These are phyloP conservation scores for Phytophthora tentaculata DNA, from an alignment of 352 stramenopile species.

Conservation along the genomic window DNA sequence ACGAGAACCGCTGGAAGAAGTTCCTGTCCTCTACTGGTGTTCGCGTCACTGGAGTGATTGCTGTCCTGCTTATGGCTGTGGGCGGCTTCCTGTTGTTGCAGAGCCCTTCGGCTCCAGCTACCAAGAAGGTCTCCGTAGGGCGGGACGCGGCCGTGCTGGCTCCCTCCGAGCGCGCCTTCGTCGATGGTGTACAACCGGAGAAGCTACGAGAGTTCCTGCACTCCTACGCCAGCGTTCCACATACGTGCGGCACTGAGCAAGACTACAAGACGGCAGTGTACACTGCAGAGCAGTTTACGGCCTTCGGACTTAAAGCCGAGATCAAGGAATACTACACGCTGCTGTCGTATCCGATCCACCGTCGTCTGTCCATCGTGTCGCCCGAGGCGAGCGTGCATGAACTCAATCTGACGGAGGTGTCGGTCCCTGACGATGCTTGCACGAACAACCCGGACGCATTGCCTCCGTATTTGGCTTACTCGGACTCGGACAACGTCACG, in stretches of 20 bases:
- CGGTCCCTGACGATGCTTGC: slow-evolving; percentile 62
- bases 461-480: slow-evolving; percentile 84
- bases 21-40: slow-evolving; percentile 17
- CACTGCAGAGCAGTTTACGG: slow-evolving; percentile 48
- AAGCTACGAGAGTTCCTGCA: slow-evolving; percentile 2
- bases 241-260: slow-evolving; percentile 38
- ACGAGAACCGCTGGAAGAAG: slow-evolving; percentile 22
- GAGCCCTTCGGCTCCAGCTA: slow-evolving; percentile 10
- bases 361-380: slow-evolving; percentile 44
- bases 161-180: not conserved
- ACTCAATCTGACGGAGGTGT: slow-evolving; percentile 58
- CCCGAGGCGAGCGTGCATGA: slow-evolving; percentile 30
- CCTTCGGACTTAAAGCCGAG: slow-evolving; percentile 56
- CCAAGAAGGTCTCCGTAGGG: slow-evolving; percentile 14
- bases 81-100: slow-evolving; percentile 30
- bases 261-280: slow-evolving; percentile 53
- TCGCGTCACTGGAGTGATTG: slow-evolving; percentile 19
- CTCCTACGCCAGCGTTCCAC: slow-evolving; percentile 23
- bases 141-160: not conserved
- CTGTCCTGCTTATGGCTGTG: slow-evolving; percentile 26
- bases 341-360: slow-evolving; percentile 59
- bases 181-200: not conserved
- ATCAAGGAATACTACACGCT: slow-evolving; percentile 69
- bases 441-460: slow-evolving; percentile 51
- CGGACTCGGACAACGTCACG: slow-evolving; percentile 66